A percentile compares a stretch with the other conserved stretches of the same genome.
phyloP scores from a whole-genome alignment of 106 monocot genomes.

The Triglochin maritima region DNA sequence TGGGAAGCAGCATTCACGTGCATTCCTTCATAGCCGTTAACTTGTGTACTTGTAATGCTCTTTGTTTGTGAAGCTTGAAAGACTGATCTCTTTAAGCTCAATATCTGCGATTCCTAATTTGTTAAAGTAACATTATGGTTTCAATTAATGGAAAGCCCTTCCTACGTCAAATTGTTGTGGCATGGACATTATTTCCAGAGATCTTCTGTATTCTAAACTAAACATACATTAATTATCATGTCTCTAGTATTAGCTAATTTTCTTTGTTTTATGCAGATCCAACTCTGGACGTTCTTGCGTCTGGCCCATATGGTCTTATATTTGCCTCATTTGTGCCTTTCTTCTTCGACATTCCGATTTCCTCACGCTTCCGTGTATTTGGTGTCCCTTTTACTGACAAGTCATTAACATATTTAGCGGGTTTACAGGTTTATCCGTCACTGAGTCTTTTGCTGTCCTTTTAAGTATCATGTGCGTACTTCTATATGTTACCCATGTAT shows the following conservation, averaged over 20 bases:
- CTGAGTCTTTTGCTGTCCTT: not conserved
- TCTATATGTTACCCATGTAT: not conserved
- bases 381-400: constrained; percentile 64
- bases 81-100: no score
- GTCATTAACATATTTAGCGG: constrained; percentile 81
- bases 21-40: no score
- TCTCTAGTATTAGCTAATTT: not conserved
- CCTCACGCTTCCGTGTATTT: constrained; percentile 65
- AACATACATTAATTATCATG: not conserved
- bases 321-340: constrained; percentile 92
- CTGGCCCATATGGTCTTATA: constrained; percentile 90
- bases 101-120: no score
- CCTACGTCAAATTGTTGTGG: no score
- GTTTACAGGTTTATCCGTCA: constrained; percentile 55
- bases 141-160: no score
- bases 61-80: no score
- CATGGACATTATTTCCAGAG: no score
- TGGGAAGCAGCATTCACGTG: no score
- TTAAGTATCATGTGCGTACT: not conserved
- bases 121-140: no score
- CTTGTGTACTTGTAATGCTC: no score
- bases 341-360: constrained; percentile 81
- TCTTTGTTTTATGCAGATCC: constrained; percentile 52
- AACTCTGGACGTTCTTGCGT: constrained; percentile 25
- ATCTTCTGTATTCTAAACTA: not conserved